These are phyloP conservation scores for Sporothrix sp. DNA, from an alignment of 2,329 filamentous ascomycete genomes.

Conservation along the genomic window DNA sequence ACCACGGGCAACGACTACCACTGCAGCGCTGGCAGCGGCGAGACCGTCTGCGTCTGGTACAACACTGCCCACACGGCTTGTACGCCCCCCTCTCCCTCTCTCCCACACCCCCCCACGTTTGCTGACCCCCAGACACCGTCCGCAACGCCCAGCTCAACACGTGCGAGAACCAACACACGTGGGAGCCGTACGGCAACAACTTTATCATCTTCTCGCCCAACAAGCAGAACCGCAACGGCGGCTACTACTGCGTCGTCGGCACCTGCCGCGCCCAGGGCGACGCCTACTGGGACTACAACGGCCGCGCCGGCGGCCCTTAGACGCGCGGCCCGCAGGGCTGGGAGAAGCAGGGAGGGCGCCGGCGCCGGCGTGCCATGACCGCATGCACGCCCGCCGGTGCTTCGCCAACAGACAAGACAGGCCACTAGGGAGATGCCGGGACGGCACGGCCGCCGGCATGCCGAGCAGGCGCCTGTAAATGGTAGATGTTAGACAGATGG, in stretches of 20 bases:
- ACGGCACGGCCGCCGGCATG: too few relatives aligned
- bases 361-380: too few relatives aligned
- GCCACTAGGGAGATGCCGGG: too few relatives aligned
- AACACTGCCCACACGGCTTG: constrained; percentile 7
- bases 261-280: not conserved
- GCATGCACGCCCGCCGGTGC: too few relatives aligned
- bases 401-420: too few relatives aligned
- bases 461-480: too few relatives aligned
- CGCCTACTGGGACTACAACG: constrained; percentile 6
- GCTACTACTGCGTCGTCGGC: constrained; percentile 6
- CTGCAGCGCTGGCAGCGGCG: not conserved
- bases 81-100: not conserved
- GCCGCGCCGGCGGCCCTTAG: constrained; percentile 5
- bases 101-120: not conserved
- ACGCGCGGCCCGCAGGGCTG: too few relatives aligned
- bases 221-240: not conserved
- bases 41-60: constrained; percentile 5
- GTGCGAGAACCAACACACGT: not conserved
- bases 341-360: too few relatives aligned
- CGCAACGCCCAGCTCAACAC: not conserved
- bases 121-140: not conserved
- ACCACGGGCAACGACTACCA: not conserved
- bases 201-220: constrained; percentile 6
- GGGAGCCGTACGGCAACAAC: not conserved
- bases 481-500: too few relatives aligned